Evolutionary conservation across 768 basidiomycete species (phyloP), one percentile per base, ranked within the genome.

Genomic region (Lentinula lateritia): DNA sequence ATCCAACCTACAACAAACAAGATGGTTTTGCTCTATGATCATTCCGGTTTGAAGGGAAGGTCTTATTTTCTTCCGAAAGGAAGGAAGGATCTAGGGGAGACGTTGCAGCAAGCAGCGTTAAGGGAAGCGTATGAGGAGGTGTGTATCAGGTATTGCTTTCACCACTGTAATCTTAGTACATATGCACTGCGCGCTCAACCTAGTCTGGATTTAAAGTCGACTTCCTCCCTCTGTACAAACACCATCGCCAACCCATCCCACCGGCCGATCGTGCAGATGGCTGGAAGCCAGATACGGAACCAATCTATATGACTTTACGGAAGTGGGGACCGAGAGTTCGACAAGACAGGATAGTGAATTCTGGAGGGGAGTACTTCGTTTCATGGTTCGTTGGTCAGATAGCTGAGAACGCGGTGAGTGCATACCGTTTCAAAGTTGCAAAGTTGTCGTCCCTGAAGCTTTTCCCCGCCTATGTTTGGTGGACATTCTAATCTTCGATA

Each of bases 121-220:
- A 73, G 88, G 50, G 87, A 89, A 72, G 87, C 83, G 4, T 83
- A 85, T 67, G 87, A 89, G 68, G 87, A 88, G 81, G 86, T 85
- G 61, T 42, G 73, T 63, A 23, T 3, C 6, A 13, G 13, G 36
- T 36, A n/a, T 16, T 6, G 7, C n/a, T 48, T 20, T n/a, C 20
- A 7, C 50, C 58, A 28, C 52, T 18, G 43, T 20, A 28, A 38
- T 56, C 16, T 16, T 52, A 45, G 42, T n/a, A 35, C 5, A 41
- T 45, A 35, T 23, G 38, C 32, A 23, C n/a, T 32, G 65, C 12
- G 57, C 16, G 43, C 23, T 23, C 5, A 20, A 28, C 32, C 7
- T 64, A 85, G 86, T 79, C 82, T 5, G 83, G 85, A 13, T 83
- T 80, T 66, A 74, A 72, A 2, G 77, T 74, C 28, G 64, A 76